phyloP scores from a whole-genome alignment of 2,329 filamentous ascomycete species.

The Malbranchea cinnamomea region DNA sequence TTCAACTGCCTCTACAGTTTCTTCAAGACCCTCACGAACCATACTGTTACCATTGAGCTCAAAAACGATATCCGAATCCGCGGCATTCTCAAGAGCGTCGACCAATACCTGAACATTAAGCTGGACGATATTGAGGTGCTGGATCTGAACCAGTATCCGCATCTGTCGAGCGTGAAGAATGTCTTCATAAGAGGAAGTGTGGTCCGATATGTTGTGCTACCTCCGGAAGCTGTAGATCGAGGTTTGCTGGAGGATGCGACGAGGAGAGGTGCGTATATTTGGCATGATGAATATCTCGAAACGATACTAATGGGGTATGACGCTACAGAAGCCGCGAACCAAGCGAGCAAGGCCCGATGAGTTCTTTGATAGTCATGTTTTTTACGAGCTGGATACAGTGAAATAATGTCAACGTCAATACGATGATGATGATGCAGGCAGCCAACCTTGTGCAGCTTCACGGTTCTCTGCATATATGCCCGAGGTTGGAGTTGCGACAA shows the following conservation, averaged over 20 bases:
- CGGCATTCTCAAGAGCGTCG: slow-evolving; percentile 88
- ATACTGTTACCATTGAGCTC: slow-evolving; percentile 93
- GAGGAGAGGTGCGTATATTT: slow-evolving; percentile 49
- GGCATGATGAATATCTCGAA: background rate
- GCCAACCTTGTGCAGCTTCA: too few relatives aligned
- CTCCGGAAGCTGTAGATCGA: slow-evolving; percentile 67
- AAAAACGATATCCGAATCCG: slow-evolving; percentile 98
- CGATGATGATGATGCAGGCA: background rate
- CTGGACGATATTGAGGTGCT: slow-evolving; percentile 87
- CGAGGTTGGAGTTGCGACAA: too few relatives aligned
- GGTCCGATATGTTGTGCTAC: slow-evolving; percentile 82
- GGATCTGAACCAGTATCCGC: slow-evolving; percentile 87
- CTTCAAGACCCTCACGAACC: slow-evolving; percentile 97
- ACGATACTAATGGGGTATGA: slow-evolving; percentile 7
- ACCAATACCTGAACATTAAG: slow-evolving; percentile 99
- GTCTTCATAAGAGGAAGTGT: slow-evolving; percentile 91
- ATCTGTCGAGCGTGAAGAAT: slow-evolving; percentile 81
- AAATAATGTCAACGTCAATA: slow-evolving; percentile 8
- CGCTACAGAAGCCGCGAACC: slow-evolving; percentile 33
- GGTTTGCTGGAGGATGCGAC: slow-evolving; percentile 82
- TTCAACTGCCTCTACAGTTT: slow-evolving; percentile 44
- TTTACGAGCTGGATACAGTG: too few relatives aligned
- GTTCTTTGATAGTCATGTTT: slow-evolving; percentile 11
- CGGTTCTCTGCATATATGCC: too few relatives aligned
- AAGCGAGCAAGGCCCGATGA: slow-evolving; percentile 35